Conservation (phyloP, 225 moss, liverwort and hornwort species). For the Antitrichia curtipendula region DNA sequence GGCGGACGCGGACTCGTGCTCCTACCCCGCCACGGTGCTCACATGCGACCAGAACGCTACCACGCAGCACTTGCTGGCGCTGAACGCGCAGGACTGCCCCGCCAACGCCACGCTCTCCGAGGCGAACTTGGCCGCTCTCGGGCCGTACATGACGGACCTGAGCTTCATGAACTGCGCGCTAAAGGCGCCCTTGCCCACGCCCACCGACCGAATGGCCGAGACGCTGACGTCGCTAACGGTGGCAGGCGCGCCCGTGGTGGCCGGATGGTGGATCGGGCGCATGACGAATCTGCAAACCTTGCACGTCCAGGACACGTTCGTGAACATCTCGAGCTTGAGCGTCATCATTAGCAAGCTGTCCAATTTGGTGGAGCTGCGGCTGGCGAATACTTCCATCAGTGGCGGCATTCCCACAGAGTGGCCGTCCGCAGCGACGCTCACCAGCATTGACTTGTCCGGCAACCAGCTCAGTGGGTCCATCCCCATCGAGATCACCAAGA, state of each 20-base stretch:
- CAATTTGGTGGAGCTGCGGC: neutral
- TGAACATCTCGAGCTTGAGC: constrained; percentile 1
- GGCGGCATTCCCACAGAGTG: constrained; percentile 7
- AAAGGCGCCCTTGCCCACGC: neutral
- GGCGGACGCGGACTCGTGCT: constrained; percentile 5
- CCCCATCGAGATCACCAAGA: constrained; percentile 15
- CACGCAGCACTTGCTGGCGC: constrained; percentile 5
- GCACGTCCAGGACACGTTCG: constrained; percentile 1
- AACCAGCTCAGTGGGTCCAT: constrained; percentile 27
- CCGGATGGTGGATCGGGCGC: constrained; percentile 41
- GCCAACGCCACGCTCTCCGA: neutral
- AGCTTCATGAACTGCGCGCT: constrained; percentile 28
- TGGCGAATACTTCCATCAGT: constrained; percentile 6
- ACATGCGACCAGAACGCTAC: constrained; percentile 24
- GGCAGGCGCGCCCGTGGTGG: neutral
- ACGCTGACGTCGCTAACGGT: constrained; percentile 9
- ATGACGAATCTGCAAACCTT: constrained; percentile 1
- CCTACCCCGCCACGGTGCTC: neutral
- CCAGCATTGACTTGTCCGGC: constrained; percentile 12
- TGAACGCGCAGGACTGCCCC: constrained; percentile 19
- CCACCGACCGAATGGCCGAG: neutral
- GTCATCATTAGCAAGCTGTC: constrained; percentile 7
- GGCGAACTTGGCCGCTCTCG: neutral
- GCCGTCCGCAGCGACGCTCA: constrained; percentile 5
- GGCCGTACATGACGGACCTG: constrained; percentile 4